These are phyloP conservation scores for Talaromyces sp. DNA, from an alignment of 2,329 filamentous ascomycete genomes.

Conservation along the genomic window DNA sequence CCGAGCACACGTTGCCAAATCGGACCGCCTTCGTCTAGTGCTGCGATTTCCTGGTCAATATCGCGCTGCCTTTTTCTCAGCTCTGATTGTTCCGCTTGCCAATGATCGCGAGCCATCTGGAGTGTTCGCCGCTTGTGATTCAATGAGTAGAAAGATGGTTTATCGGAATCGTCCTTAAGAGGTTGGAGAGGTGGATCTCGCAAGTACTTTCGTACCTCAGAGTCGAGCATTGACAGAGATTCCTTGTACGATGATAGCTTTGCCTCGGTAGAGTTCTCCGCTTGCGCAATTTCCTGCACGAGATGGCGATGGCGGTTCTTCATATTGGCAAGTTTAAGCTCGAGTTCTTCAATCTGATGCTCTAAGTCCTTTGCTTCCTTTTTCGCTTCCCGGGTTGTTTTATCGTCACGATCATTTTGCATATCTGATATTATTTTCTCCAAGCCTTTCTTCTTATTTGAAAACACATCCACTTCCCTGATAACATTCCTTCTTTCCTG, in stretches of 20 bases:
- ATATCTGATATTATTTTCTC: conserved; percentile 48
- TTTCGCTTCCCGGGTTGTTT: conserved; percentile 40
- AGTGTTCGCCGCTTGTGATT: conserved; percentile 55
- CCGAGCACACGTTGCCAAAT: conserved; percentile 54
- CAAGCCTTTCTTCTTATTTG: conserved; percentile 45
- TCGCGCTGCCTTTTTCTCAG: conserved; percentile 40
- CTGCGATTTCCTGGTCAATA: conserved; percentile 50
- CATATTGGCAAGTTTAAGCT: conserved; percentile 51
- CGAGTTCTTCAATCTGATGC: conserved; percentile 52
- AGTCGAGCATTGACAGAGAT: conserved; percentile 51
- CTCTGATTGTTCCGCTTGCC: conserved; percentile 44
- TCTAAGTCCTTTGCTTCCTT: conserved; percentile 49
- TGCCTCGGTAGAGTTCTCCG: conserved; percentile 54
- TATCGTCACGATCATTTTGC: conserved; percentile 40
- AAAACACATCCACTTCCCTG: conserved; percentile 47
- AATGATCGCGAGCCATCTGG: conserved; percentile 55
- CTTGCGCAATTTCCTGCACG: conserved; percentile 46
- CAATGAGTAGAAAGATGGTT: conserved; percentile 45
- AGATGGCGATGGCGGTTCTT: conserved; percentile 51
- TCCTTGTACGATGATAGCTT: conserved; percentile 55
- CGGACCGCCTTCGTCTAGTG: conserved; percentile 53
- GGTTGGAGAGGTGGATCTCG: conserved; percentile 40
- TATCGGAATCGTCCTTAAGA: conserved; percentile 20
- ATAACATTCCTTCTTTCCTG: conserved; percentile 43
- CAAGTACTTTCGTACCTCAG: conserved; percentile 50